Percentiles rank a stretch among this genome's conserved stretches.
phyloP scores from a whole-genome alignment of 2,329 filamentous ascomycete genomes.

The Ascosphaera aggregata region DNA sequence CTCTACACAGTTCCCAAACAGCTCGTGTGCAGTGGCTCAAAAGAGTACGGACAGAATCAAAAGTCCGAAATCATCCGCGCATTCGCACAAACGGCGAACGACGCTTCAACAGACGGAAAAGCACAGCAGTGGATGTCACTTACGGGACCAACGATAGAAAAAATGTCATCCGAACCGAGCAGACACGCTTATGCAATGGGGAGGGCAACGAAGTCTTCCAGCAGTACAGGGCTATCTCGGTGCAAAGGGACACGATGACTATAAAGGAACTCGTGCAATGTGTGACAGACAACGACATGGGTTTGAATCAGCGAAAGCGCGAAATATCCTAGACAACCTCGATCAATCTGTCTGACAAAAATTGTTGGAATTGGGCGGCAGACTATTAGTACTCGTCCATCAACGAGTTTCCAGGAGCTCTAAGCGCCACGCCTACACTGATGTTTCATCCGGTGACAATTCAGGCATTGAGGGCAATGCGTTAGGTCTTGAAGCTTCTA shows the following conservation, averaged over 20 bases:
- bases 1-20: slow-evolving; percentile 1
- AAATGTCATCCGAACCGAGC: neutral
- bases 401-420: neutral
- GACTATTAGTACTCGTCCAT: neutral
- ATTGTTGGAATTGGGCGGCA: neutral
- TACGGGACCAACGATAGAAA: neutral
- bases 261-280: neutral
- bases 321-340: neutral
- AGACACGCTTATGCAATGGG: neutral
- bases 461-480: slow-evolving; percentile 9
- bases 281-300: neutral
- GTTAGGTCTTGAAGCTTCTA: slow-evolving; percentile 11
- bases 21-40: neutral
- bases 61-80: neutral
- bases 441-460: neutral
- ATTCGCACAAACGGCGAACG: neutral
- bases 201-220: neutral
- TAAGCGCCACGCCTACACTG: neutral
- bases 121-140: neutral
- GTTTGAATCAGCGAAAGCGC: neutral
- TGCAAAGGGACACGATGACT: neutral
- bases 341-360: neutral
- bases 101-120: neutral
- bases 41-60: neutral
- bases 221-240: neutral